Base-by-base conservation (phyloP, 2,329 filamentous ascomycete species). In the Onygenales sp. region DNA sequence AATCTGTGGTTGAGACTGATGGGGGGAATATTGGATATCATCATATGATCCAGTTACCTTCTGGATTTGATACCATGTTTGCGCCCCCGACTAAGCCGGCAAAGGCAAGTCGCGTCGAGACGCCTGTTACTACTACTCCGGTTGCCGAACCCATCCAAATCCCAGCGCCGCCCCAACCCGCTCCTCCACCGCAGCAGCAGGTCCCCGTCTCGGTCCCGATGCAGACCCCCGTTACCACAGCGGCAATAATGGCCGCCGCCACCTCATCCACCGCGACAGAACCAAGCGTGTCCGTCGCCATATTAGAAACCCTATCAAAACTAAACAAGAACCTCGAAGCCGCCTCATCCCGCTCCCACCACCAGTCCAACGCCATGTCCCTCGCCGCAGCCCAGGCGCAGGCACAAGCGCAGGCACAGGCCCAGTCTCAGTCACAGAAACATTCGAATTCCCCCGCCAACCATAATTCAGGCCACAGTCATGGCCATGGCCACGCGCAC, bases 21-120 rank as follows among this genome's bases (percentile, higher is more conserved):
- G 49, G 50, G 48, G 49, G 47, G 13, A 32, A 6, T 39, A 36
- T 13, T 39, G 42, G 33, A 42, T 52, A 46, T 10, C 21, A 53
- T n/a, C 44, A 54, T 14, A 55, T 59, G 7, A 59, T 66, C 40
- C 63, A 63, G 34, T 52, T 71, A 27, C 69, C 69, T 1, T 66
- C 68, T 13, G 69, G 69, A 1, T 72, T 68, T 51, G 69, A 70
- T 34, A 67, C 62, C 9, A 70, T 72, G 66, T 72, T 71, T 54
- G 57, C 48, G 21, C 10, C 46, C 17, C 32, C 62, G 58, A 10
- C 51, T 17, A 46, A 40, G 8, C 13, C 31, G 45, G 21, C 21
- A 10, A 53, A 49, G 31, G 31, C 31, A 17, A 11, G 27, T 27
- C 36, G 39, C 7, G 37, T 43, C n/a, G 37, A 46, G 7, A 31